Evolutionary conservation across 805 yeast species (phyloP), one percentile per base, ranked within the genome.

Genomic region (Lachancea mirantina): DNA sequence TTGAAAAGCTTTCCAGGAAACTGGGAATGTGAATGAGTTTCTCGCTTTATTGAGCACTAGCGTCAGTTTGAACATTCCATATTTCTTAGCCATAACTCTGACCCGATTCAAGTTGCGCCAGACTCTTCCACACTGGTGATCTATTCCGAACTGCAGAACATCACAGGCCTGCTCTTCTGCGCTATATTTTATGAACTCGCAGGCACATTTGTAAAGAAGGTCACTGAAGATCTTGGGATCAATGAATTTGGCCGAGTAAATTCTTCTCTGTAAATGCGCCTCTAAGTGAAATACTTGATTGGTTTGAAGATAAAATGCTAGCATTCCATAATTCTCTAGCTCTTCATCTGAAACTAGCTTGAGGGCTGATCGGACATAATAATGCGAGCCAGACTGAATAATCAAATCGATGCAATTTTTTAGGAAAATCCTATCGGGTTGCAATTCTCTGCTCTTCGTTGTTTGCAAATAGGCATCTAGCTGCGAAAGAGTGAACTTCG

Each of bases 231-330:
- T 16, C 9, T 16, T 27, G 6, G 32, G 22, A 8, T 25, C 26
- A 6, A 26, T 19, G 3, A 11, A 26, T 9, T 26, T 13, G 11
- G 13, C 14, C 6, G 13, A 6, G 6, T 19, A 14, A n/a, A 14
- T 9, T 14, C 9, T 11, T 28, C 23, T 16, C 30, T 21, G 17
- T 28, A 42, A 25, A 23, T 39, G 32, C 9, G 38, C 39, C 8
- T 35, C 14, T 6, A 49, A 30, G 33, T 45, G 43, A 5, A 42
- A 17, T 6, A 38, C 13, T 31, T 53, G 56, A 14, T 34, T 35
- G 3, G 56, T 48, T 20, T 48, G 47, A 5, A 29, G 34, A 38
- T 42, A 50, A 31, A 49, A 53, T 4, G 43, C 32, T 5, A 49
- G 8, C 16, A 34, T 32, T 17, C 48, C 37, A 19, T 41, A 32